phyloP scores from a whole-genome alignment of 2,329 filamentous ascomycete genomes.

The Pseudopithomyces chartarum region DNA sequence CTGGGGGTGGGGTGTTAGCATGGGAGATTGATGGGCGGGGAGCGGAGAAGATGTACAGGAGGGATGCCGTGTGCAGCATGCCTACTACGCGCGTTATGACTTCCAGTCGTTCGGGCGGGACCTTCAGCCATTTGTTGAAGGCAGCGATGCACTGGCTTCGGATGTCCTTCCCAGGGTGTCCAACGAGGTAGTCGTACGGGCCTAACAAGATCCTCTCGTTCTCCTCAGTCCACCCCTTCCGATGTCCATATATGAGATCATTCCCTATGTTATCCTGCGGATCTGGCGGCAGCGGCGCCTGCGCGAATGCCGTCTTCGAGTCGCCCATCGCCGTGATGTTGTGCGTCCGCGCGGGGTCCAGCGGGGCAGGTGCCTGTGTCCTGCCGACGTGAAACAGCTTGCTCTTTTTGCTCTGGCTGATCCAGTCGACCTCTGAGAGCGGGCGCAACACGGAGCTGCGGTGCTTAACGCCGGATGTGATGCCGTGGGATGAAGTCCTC shows the following conservation, averaged over 20 bases:
- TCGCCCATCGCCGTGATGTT: conserved; percentile 6
- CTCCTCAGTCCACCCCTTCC: conserved; percentile 66
- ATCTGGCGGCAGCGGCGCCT: conserved; percentile 33
- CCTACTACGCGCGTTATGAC: conserved; percentile 80
- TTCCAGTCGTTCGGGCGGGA: conserved; percentile 70
- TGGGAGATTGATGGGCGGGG: neutral
- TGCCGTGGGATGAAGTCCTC: conserved; percentile 44
- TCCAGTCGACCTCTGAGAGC: conserved; percentile 46
- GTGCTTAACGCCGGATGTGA: conserved; percentile 32
- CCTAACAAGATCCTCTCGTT: conserved; percentile 80
- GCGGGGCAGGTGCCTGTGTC: conserved; percentile 1
- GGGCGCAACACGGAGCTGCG: conserved; percentile 41
- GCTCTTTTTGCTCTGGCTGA: conserved; percentile 46
- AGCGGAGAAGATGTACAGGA: conserved; percentile 56
- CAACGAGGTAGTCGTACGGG: conserved; percentile 80
- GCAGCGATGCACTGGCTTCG: conserved; percentile 77
- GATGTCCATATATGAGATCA: conserved; percentile 49
- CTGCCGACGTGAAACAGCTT: conserved; percentile 32
- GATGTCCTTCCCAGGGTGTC: conserved; percentile 84
- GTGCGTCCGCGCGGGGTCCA: conserved; percentile 17
- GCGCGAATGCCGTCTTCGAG: conserved; percentile 15
- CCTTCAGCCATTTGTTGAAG: conserved; percentile 80
- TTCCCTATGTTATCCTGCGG: conserved; percentile 38
- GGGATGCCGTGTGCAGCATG: conserved; percentile 84
- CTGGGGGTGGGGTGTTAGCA: conserved; percentile 9